phyloP scores from a whole-genome alignment of 1,284 basidiomycete genomes.

The Pseudozyma thailandica region DNA sequence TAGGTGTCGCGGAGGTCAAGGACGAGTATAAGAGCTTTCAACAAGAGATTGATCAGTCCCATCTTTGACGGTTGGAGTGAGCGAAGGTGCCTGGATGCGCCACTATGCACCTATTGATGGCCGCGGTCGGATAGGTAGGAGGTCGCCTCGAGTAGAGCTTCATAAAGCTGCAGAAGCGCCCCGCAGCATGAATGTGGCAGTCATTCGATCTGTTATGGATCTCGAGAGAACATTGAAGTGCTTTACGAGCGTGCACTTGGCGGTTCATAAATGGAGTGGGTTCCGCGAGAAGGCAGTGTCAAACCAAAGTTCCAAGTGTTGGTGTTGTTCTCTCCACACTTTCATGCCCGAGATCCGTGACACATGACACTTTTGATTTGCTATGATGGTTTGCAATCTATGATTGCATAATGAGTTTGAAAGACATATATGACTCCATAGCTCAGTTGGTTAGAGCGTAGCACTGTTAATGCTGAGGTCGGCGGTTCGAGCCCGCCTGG shows the following conservation, averaged over 20 bases:
- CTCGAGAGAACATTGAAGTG: too few relatives aligned
- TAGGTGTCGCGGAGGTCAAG: slow-evolving; percentile 42
- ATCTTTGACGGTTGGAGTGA: slow-evolving; percentile 10
- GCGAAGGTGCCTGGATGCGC: neutral
- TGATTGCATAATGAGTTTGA: neutral
- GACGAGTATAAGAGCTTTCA: slow-evolving; percentile 34
- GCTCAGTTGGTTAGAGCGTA: slow-evolving; percentile 63
- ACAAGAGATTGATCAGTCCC: slow-evolving; percentile 38
- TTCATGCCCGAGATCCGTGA: slow-evolving; percentile 3
- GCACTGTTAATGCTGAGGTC: slow-evolving; percentile 61
- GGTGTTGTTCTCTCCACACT: slow-evolving; percentile 15
- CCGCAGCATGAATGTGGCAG: too few relatives aligned
- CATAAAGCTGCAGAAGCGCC: too few relatives aligned
- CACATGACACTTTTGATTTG: too few relatives aligned
- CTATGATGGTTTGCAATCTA: neutral
- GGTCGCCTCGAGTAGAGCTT: too few relatives aligned
- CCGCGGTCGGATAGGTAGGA: too few relatives aligned
- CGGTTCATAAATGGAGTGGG: too few relatives aligned
- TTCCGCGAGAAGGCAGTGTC: neutral
- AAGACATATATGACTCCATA: slow-evolving; percentile 21
- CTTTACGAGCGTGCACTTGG: too few relatives aligned
- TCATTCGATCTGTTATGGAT: too few relatives aligned
- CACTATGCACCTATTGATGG: too few relatives aligned
- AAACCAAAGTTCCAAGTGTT: neutral
- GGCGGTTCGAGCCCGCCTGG: slow-evolving; percentile 58